These are phyloP conservation scores for Phytophthora pisi DNA, from an alignment of 352 stramenopile genomes.

Conservation along the genomic window DNA sequence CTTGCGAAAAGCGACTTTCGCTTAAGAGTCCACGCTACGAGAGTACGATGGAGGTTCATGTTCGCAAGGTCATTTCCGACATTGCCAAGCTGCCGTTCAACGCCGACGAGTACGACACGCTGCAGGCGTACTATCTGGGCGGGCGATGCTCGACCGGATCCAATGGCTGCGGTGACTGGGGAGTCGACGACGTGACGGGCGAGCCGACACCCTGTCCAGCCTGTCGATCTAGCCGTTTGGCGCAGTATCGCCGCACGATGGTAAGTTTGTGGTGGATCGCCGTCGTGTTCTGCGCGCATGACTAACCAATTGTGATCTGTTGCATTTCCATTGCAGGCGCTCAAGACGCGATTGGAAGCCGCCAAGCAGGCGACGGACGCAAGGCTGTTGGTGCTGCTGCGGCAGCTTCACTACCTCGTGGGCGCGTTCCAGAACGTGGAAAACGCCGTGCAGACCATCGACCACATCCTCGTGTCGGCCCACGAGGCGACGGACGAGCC, in stretches of 20 bases:
- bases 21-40: constrained; percentile 78
- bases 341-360: constrained; percentile 55
- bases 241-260: constrained; percentile 65
- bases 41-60: constrained; percentile 74
- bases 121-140: constrained; percentile 69
- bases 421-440: constrained; percentile 77
- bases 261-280: constrained; percentile 27
- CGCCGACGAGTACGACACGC: constrained; percentile 61
- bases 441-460: constrained; percentile 61
- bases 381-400: constrained; percentile 60
- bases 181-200: constrained; percentile 30
- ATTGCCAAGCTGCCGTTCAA: constrained; percentile 73
- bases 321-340: constrained; percentile 30
- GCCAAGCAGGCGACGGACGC: constrained; percentile 41
- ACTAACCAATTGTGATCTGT: constrained; percentile 9
- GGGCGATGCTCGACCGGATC: constrained; percentile 46
- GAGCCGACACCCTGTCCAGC: constrained; percentile 42
- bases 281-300: neutral
- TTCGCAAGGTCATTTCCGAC: constrained; percentile 68
- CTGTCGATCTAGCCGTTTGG: constrained; percentile 57
- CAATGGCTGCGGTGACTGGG: constrained; percentile 28
- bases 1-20: constrained; percentile 54
- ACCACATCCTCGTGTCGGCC: constrained; percentile 56
- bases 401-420: constrained; percentile 78
- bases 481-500: constrained; percentile 41